These are phyloP conservation scores for Pleurotus pulmonarius DNA, from an alignment of 768 basidiomycete genomes.

Conservation along the genomic window DNA sequence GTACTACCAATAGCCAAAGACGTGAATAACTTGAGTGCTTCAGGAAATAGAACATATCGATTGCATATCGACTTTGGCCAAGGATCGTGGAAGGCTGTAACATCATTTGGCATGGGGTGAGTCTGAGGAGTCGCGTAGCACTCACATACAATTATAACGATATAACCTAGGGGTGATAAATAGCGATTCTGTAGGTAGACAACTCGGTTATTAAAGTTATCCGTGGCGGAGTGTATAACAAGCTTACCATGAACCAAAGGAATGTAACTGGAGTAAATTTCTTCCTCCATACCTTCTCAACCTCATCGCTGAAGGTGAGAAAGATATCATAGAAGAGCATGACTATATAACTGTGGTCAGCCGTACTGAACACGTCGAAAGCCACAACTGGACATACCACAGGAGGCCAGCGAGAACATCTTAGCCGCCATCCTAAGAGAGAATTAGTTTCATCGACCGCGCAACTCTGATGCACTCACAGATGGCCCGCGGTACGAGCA, in stretches of 20 bases:
- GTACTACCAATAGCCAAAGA: slow-evolving; percentile 27
- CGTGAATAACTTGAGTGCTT: slow-evolving; percentile 29
- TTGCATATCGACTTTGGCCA: slow-evolving; percentile 30
- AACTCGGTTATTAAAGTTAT: not conserved
- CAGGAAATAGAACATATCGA: slow-evolving; percentile 30
- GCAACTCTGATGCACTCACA: slow-evolving; percentile 10
- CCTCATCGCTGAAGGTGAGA: slow-evolving; percentile 30
- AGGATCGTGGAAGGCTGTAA: slow-evolving; percentile 27
- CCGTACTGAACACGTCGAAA: too few relatives aligned
- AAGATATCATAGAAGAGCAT: slow-evolving; percentile 34
- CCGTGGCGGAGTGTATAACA: not conserved
- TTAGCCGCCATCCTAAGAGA: slow-evolving; percentile 27
- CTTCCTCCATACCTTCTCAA: slow-evolving; percentile 30
- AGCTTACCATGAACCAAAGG: not conserved
- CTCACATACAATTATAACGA: slow-evolving; percentile 31
- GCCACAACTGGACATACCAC: slow-evolving; percentile 19
- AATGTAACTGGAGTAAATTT: not conserved
- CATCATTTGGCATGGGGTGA: not conserved
- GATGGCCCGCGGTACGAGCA: slow-evolving; percentile 11
- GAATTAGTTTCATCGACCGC: too few relatives aligned
- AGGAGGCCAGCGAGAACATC: slow-evolving; percentile 33
- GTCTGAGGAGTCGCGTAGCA: not conserved
- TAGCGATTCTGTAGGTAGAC: slow-evolving; percentile 28
- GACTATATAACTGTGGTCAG: slow-evolving; percentile 13
- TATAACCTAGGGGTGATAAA: slow-evolving; percentile 29